Base-by-base conservation (phyloP, 495 filamentous ascomycete genomes). In the Elasticomyces elasticus region DNA sequence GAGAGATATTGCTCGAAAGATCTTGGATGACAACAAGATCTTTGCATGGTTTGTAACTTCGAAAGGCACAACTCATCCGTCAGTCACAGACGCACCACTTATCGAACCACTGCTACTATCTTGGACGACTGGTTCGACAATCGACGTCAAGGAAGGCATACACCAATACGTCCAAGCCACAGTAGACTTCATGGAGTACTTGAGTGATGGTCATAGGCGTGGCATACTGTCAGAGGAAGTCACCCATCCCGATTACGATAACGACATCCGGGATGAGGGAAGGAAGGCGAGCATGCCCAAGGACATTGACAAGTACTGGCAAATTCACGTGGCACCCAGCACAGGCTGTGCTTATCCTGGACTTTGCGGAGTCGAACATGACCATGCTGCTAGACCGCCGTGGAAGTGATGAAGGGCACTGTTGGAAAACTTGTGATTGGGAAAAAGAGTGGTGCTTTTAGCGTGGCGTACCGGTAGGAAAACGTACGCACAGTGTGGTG, bases 1-100 rank as follows among this genome's bases (percentile, higher is more conserved):
- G 15, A 64, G 62, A 52, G 67, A 72, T 15, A 56, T 79, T 17
- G 73, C 71, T 11, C 23, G 49, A 37, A 53, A 49, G 12, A 37
- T 61, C 13, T 13, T 61, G 30, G 54, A 49, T 26, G 11, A 52
- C 10, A 19, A 40, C 5, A 20, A 41, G 5, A 48, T 54, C 26
- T 63, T 66, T 33, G 67, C 65, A n/a, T 79, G 76, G 76, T 79
- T 79, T 60, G 67, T 76, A 56, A 79, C 76, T 0, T 49, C 61
- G 20, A 47, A 74, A 1, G 75, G 75, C 20, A 77, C 74, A 0
- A 69, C 75, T 2, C 76, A 79, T 56, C 72, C 76, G 2, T 73
- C 70, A 0, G 70, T 77, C 31, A 78, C 76, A 0, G 76, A 79
- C 59, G 76, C 76, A 24, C 75, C 75, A 27, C 66, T 79, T 15